Base-by-base conservation (phyloP, 441 rosid genomes). In the Syzygium malaccense region DNA sequence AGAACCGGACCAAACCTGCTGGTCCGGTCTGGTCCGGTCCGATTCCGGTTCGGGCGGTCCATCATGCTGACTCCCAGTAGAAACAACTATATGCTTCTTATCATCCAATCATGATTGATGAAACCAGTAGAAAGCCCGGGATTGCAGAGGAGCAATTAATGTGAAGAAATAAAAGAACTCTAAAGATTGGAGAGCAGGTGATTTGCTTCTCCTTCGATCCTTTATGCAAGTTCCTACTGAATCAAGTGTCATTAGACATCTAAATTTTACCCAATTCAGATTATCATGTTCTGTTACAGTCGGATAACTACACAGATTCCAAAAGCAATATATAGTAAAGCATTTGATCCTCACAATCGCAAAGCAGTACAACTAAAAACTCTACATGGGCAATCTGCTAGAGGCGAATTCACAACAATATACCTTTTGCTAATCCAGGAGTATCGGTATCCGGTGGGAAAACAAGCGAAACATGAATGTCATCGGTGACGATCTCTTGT, bases 391-490 rank as follows among this genome's bases (percentile, higher is more conserved):
- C 17, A 2, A 71, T 71, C 49, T 32, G 49, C 28, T 19, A 20
- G 49, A 71, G 15, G 49, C 0, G 28, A 11, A 37, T 71, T 33
- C 49, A 37, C 26, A 12, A 37, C 1, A 1, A 23, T 87, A 60
- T 89, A 98, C 98, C 99, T 95, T 95, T 95, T 85, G 87, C 94
- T 20, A 95, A 89, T 12, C 98, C 98, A 15, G 97, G 98, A 86
- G 98, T 98, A n/a, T 98, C 98, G 3, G 98, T 97, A 41, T 97
- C 98, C 0, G 98, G 98, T 57, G 98, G 99, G 87, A 95, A 96
- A 85, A 96, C 79, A 54, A 97, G 95, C 85, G 98, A 94, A 87
- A 98, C 94, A 91, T 95, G 98, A 53, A 98, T 95, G 86, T 95
- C 92, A 92, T 96, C 98, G 6, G 89, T 94, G 91, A 98, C 95